Evolutionary conservation across 148 eudicot species (phyloP), one percentile per base, ranked within the genome.

Genomic region (Fallopia convolvulus): DNA sequence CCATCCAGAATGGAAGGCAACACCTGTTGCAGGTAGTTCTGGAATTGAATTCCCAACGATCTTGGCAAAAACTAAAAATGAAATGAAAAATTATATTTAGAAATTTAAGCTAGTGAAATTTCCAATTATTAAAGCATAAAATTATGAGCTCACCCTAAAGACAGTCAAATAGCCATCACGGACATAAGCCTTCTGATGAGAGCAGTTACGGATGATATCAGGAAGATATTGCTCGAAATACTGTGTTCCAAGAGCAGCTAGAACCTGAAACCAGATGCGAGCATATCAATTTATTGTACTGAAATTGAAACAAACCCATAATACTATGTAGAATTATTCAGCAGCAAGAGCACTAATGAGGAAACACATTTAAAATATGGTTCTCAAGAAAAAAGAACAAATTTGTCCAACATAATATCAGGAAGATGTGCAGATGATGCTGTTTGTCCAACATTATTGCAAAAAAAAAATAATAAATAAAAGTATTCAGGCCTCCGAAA

Each of bases 1-100:
- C 99, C 99, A 84, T 95, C 99, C 81, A 95, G 87, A 56, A 95
- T 95, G 75, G 99, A 89, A 77, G 99, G 99, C 76, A 95, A 82
- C 78, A 95, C 97, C 81, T 88, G 97, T 82, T 86, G 99, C 83
- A 95, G 75, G 83, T 95, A 95, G 81, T 91, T 89, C 88, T 95
- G 99, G 83, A 95, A 95, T 80, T 92, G 97, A 58, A 85, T 90
- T 58, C 99, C 99, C 52, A 95, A 79, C 72, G 99, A 92, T 85
- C 97, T 89, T 15, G 99, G 99, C 80, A 88, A 82, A 87, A 86
- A 95, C 99, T 95, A 81, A 76, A 84, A 4, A 68, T 72, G 40
- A 83, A 21, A 87, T 75, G 42, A 6, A 32, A 32, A 74, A 74
- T 80, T 32, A 77, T 56, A 75, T 26, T 36, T 55, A 49, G 47